Conservation (phyloP, 2,329 filamentous ascomycete species). For the Penicillium sp. region DNA sequence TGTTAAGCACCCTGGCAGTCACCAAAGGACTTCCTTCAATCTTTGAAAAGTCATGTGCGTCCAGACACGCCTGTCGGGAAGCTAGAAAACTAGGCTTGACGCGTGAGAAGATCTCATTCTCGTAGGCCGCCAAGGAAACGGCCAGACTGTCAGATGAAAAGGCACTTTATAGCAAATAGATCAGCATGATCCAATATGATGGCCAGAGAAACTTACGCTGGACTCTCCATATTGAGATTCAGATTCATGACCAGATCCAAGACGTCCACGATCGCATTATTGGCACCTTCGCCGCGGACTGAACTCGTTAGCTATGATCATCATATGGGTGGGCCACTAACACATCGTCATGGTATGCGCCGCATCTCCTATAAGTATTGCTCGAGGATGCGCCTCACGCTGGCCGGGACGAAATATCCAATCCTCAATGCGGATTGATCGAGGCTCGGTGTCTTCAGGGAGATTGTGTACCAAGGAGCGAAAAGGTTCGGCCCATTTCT, state of each 20-base stretch:
- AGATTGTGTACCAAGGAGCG: conserved; percentile 43
- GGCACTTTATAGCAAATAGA: conserved; percentile 7
- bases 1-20: conserved; percentile 32
- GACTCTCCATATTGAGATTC: conserved; percentile 12
- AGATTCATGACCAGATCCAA: conserved; percentile 43
- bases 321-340: conserved; percentile 37
- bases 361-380: conserved; percentile 55
- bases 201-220: conserved; percentile 2
- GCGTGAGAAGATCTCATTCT: conserved; percentile 46
- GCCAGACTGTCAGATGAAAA: conserved; percentile 7
- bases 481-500: conserved; percentile 54
- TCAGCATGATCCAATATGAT: not conserved
- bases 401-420: conserved; percentile 43
- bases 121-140: conserved; percentile 38
- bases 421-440: conserved; percentile 51
- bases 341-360: conserved; percentile 62
- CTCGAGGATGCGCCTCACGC: conserved; percentile 37
- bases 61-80: conserved; percentile 54
- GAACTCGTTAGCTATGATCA: not conserved
- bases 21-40: conserved; percentile 44
- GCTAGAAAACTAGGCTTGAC: conserved; percentile 50
- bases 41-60: conserved; percentile 53
- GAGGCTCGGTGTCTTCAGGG: conserved; percentile 44
- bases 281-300: conserved; percentile 60
- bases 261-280: conserved; percentile 57